Conservation (phyloP, 139 green algal species). For the Chlamydomonas schloesseri region DNA sequence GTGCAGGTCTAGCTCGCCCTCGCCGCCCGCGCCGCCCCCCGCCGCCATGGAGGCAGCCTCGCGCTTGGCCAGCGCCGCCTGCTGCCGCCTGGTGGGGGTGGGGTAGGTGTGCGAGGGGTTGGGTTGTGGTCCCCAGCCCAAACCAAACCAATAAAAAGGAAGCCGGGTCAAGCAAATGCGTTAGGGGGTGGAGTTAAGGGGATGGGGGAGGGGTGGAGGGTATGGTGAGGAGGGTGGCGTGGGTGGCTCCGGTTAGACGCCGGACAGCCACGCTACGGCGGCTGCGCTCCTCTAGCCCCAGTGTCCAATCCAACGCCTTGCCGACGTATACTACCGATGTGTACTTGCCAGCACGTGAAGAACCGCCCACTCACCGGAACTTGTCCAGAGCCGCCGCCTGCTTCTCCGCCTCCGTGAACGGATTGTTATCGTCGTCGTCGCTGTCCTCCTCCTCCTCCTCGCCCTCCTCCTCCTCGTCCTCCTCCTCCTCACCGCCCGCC, state of each 20-base stretch:
- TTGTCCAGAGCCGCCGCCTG: conserved; percentile 64
- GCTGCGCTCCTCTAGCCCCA: too few species aligned
- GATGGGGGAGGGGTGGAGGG: too few species aligned
- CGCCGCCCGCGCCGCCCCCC: conserved; percentile 8
- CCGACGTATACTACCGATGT: too few species aligned
- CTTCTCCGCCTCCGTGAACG: conserved; percentile 73
- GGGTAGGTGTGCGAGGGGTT: neutral
- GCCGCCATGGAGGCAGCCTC: conserved; percentile 72
- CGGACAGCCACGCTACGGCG: too few species aligned
- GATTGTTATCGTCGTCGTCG: conserved; percentile 64
- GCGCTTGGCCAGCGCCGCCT: conserved; percentile 60
- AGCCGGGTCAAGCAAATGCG: too few species aligned
- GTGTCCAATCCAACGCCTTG: too few species aligned
- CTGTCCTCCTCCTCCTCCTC: conserved; percentile 53
- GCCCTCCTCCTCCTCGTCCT: conserved; percentile 49
- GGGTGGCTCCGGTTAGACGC: too few species aligned
- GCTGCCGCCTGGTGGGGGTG: conserved; percentile 44
- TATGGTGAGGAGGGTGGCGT: too few species aligned
- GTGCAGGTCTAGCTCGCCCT: conserved; percentile 73
- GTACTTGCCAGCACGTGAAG: too few species aligned
- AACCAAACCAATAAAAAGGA: too few species aligned
- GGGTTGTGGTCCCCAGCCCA: neutral
- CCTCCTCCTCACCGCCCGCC: conserved; percentile 31
- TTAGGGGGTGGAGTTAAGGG: too few species aligned
- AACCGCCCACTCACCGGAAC: conserved; percentile 57